Conservation (phyloP, 805 yeast species). For the Sungouiella thailandica region DNA sequence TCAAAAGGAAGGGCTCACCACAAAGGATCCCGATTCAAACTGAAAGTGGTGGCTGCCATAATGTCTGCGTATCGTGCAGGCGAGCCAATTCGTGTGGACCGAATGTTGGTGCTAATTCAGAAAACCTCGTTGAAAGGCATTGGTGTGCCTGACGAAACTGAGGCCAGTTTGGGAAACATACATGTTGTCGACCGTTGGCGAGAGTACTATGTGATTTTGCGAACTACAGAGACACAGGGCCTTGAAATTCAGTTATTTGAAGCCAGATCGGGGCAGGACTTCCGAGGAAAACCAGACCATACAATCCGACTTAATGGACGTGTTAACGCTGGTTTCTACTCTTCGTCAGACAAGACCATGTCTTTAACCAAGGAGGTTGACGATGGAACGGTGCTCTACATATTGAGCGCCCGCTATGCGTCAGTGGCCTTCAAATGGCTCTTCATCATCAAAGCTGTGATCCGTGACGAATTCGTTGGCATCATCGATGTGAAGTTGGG, state of each 20-base stretch:
- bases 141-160: slow-evolving; percentile 41
- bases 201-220: slow-evolving; percentile 69
- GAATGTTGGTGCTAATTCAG: slow-evolving; percentile 64
- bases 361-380: slow-evolving; percentile 37
- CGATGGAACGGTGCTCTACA: slow-evolving; percentile 35
- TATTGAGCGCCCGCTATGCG: slow-evolving; percentile 51
- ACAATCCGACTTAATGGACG: slow-evolving; percentile 15
- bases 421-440: slow-evolving; percentile 60
- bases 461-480: slow-evolving; percentile 31
- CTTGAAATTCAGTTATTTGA: slow-evolving; percentile 57
- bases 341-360: slow-evolving; percentile 65
- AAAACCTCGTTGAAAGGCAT: slow-evolving; percentile 15
- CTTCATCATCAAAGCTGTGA: slow-evolving; percentile 45
- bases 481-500: slow-evolving; percentile 40
- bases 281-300: slow-evolving; percentile 19
- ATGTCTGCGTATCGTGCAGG: slow-evolving; percentile 43
- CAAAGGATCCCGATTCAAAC: slow-evolving; percentile 15
- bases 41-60: slow-evolving; percentile 16
- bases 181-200: slow-evolving; percentile 69
- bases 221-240: slow-evolving; percentile 50
- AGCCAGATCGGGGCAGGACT: slow-evolving; percentile 27
- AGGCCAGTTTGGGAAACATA: slow-evolving; percentile 48
- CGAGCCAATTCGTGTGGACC: slow-evolving; percentile 60
- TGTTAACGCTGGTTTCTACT: slow-evolving; percentile 49
- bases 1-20: slow-evolving; percentile 21